Base-by-base conservation (phyloP, 768 basidiomycete genomes). In the Tricholoma flavovirens region DNA sequence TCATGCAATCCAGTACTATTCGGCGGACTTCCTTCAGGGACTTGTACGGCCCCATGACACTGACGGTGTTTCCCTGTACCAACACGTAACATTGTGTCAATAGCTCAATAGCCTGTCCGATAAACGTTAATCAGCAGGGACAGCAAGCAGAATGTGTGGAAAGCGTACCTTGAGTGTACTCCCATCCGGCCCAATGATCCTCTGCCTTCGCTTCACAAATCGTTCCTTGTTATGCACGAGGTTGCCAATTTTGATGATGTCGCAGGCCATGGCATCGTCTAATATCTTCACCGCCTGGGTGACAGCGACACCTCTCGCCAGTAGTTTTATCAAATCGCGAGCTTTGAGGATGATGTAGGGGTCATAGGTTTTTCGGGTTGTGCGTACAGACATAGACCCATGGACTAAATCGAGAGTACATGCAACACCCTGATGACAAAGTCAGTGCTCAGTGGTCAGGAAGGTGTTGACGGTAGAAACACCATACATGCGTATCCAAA, bases 1-100 rank as follows among this genome's bases (percentile, higher is more conserved):
- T 94, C 97, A 99, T 98, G 75, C 97, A 99, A 67, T 99, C 97
- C 40, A 98, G 71, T n/a, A 99, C 83, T 59, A 98, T 98, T 62
- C 95, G 75, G 56, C 97, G 81, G 10, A 99, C 96, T 71, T 99
- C 97, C 69, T 98, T 98, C 17, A 99, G 76, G 0, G 88, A 88
- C 66, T 96, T 97, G 75, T 89, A 90, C 0, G 93, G 88, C 3
- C 97, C 97, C 94, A 98, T 98, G 11, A 93, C 94, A 51, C 94
- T 93, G 55, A 99, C 97, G 1, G 97, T 99, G 70, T 83, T 98
- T 59, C 97, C 97, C 76, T 98, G 97, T 2, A 99, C 97, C 17
- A 99, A 81, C 22, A 99, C 91, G 68, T 99, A 99, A 66, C 95
- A 98, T 65, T 90, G 86, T 12, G 97, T 98, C 54, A 99, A 75